These are phyloP conservation scores for Astrothelium subdiscretum DNA, from an alignment of 495 filamentous ascomycete species.

Conservation along the genomic window DNA sequence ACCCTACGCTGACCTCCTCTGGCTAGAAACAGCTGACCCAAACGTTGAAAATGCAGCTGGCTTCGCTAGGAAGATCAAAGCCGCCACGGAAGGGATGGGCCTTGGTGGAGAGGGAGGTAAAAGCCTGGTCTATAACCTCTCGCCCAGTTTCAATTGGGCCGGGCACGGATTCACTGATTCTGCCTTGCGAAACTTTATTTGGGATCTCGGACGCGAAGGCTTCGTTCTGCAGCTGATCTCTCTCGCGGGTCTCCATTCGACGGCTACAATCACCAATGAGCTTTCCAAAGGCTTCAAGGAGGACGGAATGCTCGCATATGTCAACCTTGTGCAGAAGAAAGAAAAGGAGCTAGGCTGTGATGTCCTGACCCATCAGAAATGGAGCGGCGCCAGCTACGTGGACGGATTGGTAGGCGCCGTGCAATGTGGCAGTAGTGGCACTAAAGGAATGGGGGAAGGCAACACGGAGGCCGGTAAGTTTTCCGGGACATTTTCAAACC, in stretches of 20 bases:
- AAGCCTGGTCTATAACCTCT: conserved; percentile 90
- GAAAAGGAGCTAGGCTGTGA: conserved; percentile 92
- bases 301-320: conserved; percentile 92
- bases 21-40: conserved; percentile 92
- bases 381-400: conserved; percentile 87
- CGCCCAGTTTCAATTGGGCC: conserved; percentile 97
- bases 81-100: conserved; percentile 39
- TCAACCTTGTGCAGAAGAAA: conserved; percentile 71
- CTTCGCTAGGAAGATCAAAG: conserved; percentile 66
- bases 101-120: conserved; percentile 33
- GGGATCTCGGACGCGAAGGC: conserved; percentile 88
- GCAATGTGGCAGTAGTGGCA: conserved; percentile 64
- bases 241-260: conserved; percentile 80
- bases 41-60: conserved; percentile 59
- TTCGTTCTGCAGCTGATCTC: conserved; percentile 92
- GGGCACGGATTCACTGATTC: conserved; percentile 76
- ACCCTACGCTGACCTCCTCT: conserved; percentile 88
- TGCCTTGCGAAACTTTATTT: conserved; percentile 76
- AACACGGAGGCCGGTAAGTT: conserved; percentile 36
- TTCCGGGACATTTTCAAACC: not conserved
- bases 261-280: conserved; percentile 77
- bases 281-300: conserved; percentile 71
- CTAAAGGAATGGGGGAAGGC: conserved; percentile 36
- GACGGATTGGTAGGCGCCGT: conserved; percentile 89
- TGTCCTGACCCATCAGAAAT: conserved; percentile 95